Conservation (phyloP, 2,329 filamentous ascomycete genomes). For the Macrophomina tecta region DNA sequence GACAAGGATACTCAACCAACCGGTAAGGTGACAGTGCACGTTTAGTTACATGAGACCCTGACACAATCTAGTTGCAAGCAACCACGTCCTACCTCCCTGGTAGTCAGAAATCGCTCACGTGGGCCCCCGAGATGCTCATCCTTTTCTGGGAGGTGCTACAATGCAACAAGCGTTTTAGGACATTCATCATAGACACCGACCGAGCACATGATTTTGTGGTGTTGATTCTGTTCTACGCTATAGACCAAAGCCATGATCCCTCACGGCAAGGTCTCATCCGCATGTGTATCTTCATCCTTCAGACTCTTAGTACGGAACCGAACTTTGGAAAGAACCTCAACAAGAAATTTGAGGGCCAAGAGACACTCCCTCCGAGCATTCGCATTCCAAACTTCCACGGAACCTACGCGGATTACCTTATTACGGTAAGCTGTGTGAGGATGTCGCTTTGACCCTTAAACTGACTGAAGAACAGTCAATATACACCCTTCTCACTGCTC, state of each 20-base stretch:
- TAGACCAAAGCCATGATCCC: conserved; percentile 84
- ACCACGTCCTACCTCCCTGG: conserved; percentile 88
- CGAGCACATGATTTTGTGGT: conserved; percentile 92
- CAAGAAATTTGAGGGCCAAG: conserved; percentile 85
- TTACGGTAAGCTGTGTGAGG: conserved; percentile 68
- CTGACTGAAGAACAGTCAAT: conserved; percentile 69
- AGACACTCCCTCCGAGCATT: conserved; percentile 82
- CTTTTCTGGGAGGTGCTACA: conserved; percentile 97
- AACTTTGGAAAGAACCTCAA: conserved; percentile 91
- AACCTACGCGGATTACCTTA: conserved; percentile 90
- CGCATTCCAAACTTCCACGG: conserved; percentile 84
- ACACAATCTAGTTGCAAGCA: conserved; percentile 68
- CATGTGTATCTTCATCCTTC: conserved; percentile 96
- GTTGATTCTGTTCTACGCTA: conserved; percentile 87
- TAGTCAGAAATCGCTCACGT: conserved; percentile 78
- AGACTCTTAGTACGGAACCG: conserved; percentile 91
- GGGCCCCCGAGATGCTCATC: conserved; percentile 95
- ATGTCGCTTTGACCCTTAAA: neutral
- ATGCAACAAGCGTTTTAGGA: conserved; percentile 95
- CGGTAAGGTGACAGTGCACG: conserved; percentile 51
- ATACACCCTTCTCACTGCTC: conserved; percentile 87
- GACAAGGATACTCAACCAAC: conserved; percentile 89
- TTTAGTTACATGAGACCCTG: neutral
- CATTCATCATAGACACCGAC: conserved; percentile 96
- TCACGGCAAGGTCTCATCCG: conserved; percentile 90